These are phyloP conservation scores for Phytophthora cactorum DNA, from an alignment of 352 stramenopile genomes.

Conservation along the genomic window DNA sequence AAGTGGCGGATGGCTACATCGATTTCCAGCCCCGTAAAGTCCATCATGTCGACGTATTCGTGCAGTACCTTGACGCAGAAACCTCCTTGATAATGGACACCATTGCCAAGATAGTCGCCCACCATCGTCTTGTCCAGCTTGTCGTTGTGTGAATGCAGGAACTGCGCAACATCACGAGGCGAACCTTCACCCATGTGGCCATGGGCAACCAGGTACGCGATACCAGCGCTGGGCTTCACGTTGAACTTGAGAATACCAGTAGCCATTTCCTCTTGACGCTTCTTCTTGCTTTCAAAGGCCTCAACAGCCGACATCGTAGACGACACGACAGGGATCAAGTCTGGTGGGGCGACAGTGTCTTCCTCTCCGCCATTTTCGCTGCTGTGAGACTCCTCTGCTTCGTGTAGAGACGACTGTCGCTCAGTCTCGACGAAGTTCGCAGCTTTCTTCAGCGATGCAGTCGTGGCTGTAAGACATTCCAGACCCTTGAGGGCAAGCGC, in stretches of 20 bases:
- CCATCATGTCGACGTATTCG: constrained; percentile 96
- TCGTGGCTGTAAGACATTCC: constrained; percentile 94
- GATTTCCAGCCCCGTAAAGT: constrained; percentile 96
- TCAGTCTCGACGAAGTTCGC: constrained; percentile 78
- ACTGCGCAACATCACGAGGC: constrained; percentile 93
- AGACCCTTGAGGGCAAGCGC: constrained; percentile 85
- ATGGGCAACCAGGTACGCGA: constrained; percentile 92
- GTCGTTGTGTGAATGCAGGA: constrained; percentile 92
- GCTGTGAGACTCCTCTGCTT: constrained; percentile 39
- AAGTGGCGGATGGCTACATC: constrained; percentile 98
- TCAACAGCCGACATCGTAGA: constrained; percentile 89
- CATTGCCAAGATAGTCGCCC: constrained; percentile 97
- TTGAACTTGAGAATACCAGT: constrained; percentile 99
- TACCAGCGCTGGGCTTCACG: constrained; percentile 92
- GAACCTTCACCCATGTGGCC: constrained; percentile 93
- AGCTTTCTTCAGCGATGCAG: constrained; percentile 93
- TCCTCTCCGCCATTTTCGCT: constrained; percentile 56
- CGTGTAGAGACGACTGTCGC: constrained; percentile 44
- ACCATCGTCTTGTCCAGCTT: constrained; percentile 97
- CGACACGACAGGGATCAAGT: constrained; percentile 35
- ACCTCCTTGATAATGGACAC: constrained; percentile 95
- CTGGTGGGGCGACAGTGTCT: constrained; percentile 37
- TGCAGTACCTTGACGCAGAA: constrained; percentile 95
- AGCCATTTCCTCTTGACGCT: constrained; percentile 96
- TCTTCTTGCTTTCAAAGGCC: constrained; percentile 97